Conservation (phyloP, 805 yeast species). For the Monosporozyma servazzii region DNA sequence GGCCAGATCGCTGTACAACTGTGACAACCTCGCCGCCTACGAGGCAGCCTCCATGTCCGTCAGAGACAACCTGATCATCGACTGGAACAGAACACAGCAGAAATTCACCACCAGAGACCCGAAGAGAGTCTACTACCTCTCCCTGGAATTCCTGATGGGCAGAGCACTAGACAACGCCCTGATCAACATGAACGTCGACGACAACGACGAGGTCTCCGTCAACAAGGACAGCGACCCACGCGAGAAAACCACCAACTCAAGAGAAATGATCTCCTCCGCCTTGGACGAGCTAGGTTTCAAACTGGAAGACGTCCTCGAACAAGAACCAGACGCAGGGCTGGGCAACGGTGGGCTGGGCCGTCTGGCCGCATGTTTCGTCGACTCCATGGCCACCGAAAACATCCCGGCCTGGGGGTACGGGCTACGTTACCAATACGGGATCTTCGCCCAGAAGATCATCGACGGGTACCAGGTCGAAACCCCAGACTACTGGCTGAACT, state of each 20-base stretch:
- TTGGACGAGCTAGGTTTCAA: slow-evolving; percentile 74
- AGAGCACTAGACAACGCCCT: slow-evolving; percentile 91
- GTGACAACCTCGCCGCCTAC: slow-evolving; percentile 88
- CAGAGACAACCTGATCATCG: slow-evolving; percentile 69
- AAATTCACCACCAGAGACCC: slow-evolving; percentile 74
- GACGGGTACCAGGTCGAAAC: slow-evolving; percentile 92
- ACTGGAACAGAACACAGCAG: slow-evolving; percentile 93
- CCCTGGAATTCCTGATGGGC: slow-evolving; percentile 88
- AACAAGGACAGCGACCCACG: slow-evolving; percentile 3
- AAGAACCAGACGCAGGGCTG: slow-evolving; percentile 89
- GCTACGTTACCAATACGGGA: slow-evolving; percentile 86
- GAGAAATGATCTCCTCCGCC: slow-evolving; percentile 47
- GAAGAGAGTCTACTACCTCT: slow-evolving; percentile 77
- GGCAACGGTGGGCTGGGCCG: slow-evolving; percentile 96
- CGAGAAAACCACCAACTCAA: slow-evolving; percentile 21
- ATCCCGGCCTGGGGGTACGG: slow-evolving; percentile 98
- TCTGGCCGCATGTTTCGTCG: slow-evolving; percentile 88
- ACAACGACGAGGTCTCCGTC: slow-evolving; percentile 5
- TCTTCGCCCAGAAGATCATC: slow-evolving; percentile 78
- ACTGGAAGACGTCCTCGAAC: slow-evolving; percentile 72
- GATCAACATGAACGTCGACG: slow-evolving; percentile 56
- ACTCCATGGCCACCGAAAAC: slow-evolving; percentile 75
- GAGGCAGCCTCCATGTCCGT: slow-evolving; percentile 77
- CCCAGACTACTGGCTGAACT: slow-evolving; percentile 90
- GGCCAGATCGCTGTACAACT: slow-evolving; percentile 86